Percentiles rank a stretch among this genome's conserved stretches.
Conservation (phyloP, 2,329 filamentous ascomycete genomes). For the Dothideomycetes sp. region DNA sequence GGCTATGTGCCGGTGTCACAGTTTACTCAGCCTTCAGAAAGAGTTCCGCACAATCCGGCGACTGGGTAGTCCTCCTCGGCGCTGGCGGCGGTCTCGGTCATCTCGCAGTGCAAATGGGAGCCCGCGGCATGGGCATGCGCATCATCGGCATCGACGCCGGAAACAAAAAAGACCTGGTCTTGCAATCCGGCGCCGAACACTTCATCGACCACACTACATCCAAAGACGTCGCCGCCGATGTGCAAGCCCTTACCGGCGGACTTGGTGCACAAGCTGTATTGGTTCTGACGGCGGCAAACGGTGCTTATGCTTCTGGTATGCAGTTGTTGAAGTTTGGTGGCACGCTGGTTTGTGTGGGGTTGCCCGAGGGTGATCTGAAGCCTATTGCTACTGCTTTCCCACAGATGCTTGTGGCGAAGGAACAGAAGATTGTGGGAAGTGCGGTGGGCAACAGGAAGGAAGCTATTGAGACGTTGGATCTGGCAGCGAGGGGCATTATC, state of each 20-base stretch:
- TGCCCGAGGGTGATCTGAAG: constrained; percentile 40
- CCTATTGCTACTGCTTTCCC: constrained; percentile 35
- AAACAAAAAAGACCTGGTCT: constrained; percentile 53
- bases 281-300: constrained; percentile 43
- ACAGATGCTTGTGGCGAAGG: constrained; percentile 33
- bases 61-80: constrained; percentile 48
- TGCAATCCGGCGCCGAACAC: constrained; percentile 54
- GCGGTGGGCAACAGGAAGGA: constrained; percentile 40
- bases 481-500: constrained; percentile 36
- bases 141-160: constrained; percentile 58
- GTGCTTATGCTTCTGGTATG: constrained; percentile 34
- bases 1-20: constrained; percentile 57
- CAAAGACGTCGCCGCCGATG: constrained; percentile 42
- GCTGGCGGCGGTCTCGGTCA: constrained; percentile 44
- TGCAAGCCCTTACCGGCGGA: constrained; percentile 48
- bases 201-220: constrained; percentile 55
- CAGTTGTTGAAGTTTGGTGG: constrained; percentile 38
- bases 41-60: constrained; percentile 47
- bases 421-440: constrained; percentile 35
- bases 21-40: constrained; percentile 58
- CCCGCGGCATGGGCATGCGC: constrained; percentile 51
- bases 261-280: constrained; percentile 53
- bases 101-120: constrained; percentile 52
- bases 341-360: constrained; percentile 37
- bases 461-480: constrained; percentile 41